phyloP scores from a whole-genome alignment of 179 eudicot species.

The Sideroxylon spinosum region DNA sequence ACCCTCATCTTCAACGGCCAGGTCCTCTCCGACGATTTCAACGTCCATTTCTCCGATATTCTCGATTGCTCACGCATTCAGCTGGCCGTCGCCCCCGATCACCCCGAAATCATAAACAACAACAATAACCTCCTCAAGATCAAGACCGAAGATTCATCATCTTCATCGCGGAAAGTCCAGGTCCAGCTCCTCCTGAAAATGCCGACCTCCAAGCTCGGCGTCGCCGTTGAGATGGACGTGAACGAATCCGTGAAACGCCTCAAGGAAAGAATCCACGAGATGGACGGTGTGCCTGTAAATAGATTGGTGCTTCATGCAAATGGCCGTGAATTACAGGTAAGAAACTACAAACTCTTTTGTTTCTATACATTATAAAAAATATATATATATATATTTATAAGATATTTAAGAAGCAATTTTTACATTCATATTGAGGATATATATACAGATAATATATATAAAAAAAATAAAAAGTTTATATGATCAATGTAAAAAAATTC shows the following conservation, averaged over 20 bases:
- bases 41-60: slow-evolving; percentile 41
- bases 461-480: too few relatives aligned
- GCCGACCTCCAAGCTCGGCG: slow-evolving; percentile 26
- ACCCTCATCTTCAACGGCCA: slow-evolving; percentile 57
- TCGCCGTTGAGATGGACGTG: slow-evolving; percentile 33
- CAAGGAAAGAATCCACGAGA: slow-evolving; percentile 46
- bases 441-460: too few relatives aligned
- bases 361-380: too few relatives aligned
- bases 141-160: slow-evolving; percentile 12
- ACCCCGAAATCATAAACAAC: slow-evolving; percentile 7
- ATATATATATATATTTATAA: too few relatives aligned
- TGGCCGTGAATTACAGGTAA: slow-evolving; percentile 34
- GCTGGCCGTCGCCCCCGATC: slow-evolving; percentile 14
- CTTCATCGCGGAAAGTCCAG: slow-evolving; percentile 27
- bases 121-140: background rate
- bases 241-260: slow-evolving; percentile 36
- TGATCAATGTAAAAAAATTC: too few relatives aligned
- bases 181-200: slow-evolving; percentile 32
- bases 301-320: slow-evolving; percentile 32
- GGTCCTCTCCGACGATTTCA: slow-evolving; percentile 41
- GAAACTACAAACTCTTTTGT: too few relatives aligned
- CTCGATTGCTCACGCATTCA: slow-evolving; percentile 40
- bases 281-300: slow-evolving; percentile 34
- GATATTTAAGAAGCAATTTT: too few relatives aligned
- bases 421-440: too few relatives aligned